phyloP scores from a whole-genome alignment of 2,329 filamentous ascomycete species.

The Arthrinium phaeospermum region DNA sequence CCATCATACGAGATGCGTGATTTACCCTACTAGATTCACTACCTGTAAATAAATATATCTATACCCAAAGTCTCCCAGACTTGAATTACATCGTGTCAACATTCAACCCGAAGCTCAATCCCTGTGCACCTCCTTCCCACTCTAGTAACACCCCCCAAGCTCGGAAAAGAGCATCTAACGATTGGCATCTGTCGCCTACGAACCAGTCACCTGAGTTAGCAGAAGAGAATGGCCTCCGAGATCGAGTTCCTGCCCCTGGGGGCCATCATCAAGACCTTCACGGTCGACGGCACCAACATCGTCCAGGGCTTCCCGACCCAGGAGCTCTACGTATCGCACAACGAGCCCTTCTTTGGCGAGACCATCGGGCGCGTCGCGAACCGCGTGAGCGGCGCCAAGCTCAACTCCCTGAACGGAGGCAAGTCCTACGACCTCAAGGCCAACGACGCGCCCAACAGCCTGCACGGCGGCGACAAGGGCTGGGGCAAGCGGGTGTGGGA shows the following conservation, averaged over 20 bases:
- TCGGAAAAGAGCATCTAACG: neutral
- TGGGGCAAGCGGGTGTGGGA: constrained; percentile 84
- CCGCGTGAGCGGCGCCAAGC: constrained; percentile 74
- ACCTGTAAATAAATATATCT: neutral
- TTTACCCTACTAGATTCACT: neutral
- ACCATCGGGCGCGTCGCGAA: constrained; percentile 90
- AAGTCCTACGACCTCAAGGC: constrained; percentile 71
- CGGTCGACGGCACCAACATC: constrained; percentile 80
- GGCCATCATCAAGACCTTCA: constrained; percentile 82
- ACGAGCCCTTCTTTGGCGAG: constrained; percentile 84
- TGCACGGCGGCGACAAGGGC: constrained; percentile 75
- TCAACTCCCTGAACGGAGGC: constrained; percentile 72
- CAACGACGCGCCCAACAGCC: constrained; percentile 79
- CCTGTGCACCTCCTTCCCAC: neutral
- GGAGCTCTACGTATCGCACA: constrained; percentile 76
- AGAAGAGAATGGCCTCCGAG: constrained; percentile 29
- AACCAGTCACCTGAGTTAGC: neutral
- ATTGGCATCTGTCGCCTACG: neutral
- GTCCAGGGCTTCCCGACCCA: constrained; percentile 83
- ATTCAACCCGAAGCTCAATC: neutral
- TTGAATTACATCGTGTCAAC: neutral
- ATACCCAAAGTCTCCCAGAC: neutral
- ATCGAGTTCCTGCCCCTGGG: constrained; percentile 74
- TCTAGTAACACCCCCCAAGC: neutral
- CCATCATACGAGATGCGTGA: constrained; percentile 12